Base-by-base conservation (phyloP, 2,329 filamentous ascomycete genomes). In the Truncatella angustata region DNA sequence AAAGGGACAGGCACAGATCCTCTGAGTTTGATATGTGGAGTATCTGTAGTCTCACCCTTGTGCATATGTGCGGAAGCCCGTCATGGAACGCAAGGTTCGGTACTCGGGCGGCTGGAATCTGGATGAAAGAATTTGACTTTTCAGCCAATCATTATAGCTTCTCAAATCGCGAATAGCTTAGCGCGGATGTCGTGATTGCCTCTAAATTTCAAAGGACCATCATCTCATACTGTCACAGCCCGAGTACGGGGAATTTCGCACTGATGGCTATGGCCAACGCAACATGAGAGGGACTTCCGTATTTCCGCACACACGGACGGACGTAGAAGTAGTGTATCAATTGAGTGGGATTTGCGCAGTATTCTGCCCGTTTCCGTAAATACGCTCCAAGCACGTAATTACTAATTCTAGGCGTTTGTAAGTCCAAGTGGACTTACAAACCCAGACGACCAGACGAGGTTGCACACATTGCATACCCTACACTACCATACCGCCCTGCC, bases 111-210 rank as follows among this genome's bases (percentile, higher is more conserved):
- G 21, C 48, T 48, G 26, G 36, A 49, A 48, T 45, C 34, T 36
- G n/a, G n/a, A 39, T 20, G 48, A 23, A 35, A 34, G 18, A 24
- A 44, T 42, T 50, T 46, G 30, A 24, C 16, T 16, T 26, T 16
- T 23, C 30, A 42, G 42, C 65, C 66, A 68, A 67, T 68, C 59
- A 67, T 42, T 46, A 37, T 6, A n/a, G 46, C 52, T 51, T 54
- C 50, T 58, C 52, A 56, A 49, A 57, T 56, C 54, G 54, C 57
- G 56, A 62, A 51, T 43, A 53, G 51, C 54, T 55, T 71, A 70
- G 68, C 63, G 66, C 55, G 57, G 64, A 70, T 70, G 62, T 68
- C 67, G 68, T 70, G 67, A 70, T 70, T 61, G 49, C 60, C 56
- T 61, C 59, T 58, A 63, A 64, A 61, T 65, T 66, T 60, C 51